Conservation (phyloP, 345 rosid species). For the Eucalyptus marginata region DNA sequence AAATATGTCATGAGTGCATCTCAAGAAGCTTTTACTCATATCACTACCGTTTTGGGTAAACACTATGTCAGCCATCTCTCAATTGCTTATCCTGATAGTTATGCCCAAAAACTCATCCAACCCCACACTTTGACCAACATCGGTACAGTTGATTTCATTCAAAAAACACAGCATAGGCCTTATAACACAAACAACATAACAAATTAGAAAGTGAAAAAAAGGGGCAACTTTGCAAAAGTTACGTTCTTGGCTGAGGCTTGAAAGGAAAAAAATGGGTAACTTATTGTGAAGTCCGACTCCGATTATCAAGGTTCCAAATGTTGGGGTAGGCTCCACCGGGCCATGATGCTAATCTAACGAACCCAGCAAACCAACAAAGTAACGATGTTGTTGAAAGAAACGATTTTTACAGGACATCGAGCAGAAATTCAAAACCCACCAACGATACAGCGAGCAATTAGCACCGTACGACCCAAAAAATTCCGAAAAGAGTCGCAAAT, state of each 20-base stretch:
- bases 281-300: not conserved
- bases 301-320: not conserved
- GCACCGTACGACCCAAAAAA: not conserved
- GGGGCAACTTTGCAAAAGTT: not conserved
- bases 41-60: not conserved
- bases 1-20: not conserved
- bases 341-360: not conserved
- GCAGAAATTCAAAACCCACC: not conserved
- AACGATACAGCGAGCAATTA: not conserved
- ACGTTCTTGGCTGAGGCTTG: not conserved
- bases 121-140: not conserved
- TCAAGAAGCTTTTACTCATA: not conserved
- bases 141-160: not conserved
- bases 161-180: not conserved
- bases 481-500: not conserved
- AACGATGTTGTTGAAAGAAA: not conserved
- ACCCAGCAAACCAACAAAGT: not conserved
- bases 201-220: not conserved
- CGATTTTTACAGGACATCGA: not conserved
- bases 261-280: not conserved
- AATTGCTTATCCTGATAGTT: not conserved
- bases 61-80: not conserved
- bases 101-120: not conserved
- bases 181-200: not conserved
- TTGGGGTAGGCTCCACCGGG: not conserved